These are phyloP conservation scores for Candida jianshihensis DNA, from an alignment of 805 yeast genomes.

Conservation along the genomic window DNA sequence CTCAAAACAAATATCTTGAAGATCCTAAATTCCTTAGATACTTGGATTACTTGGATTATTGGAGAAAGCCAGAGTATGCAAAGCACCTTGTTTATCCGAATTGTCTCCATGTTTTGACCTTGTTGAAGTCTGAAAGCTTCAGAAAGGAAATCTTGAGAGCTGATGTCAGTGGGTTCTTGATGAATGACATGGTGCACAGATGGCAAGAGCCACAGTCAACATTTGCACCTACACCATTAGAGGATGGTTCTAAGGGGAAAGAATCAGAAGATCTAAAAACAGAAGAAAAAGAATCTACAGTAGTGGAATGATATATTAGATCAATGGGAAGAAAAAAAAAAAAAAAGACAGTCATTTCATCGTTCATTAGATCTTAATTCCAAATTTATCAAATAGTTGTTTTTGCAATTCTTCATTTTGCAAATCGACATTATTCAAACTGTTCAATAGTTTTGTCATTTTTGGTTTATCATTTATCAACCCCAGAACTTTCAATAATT, in stretches of 20 bases:
- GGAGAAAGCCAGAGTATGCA: conserved; percentile 70
- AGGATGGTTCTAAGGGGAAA: conserved; percentile 1
- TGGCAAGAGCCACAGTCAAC: conserved; percentile 36
- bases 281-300: conserved; percentile 2
- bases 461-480: conserved; percentile 16
- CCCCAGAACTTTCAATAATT: conserved; percentile 24
- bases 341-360: background rate
- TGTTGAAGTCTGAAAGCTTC: conserved; percentile 42
- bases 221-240: conserved; percentile 21
- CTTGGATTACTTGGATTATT: conserved; percentile 75
- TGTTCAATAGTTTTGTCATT: conserved; percentile 15
- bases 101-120: conserved; percentile 66
- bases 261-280: background rate
- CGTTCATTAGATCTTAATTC: conserved; percentile 3
- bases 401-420: conserved; percentile 12
- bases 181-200: conserved; percentile 71
- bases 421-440: conserved; percentile 16
- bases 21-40: conserved; percentile 69
- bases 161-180: conserved; percentile 49
- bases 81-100: conserved; percentile 77
- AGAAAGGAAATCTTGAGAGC: conserved; percentile 49
- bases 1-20: conserved; percentile 73
- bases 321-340: background rate
- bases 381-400: conserved; percentile 15
- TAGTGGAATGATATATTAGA: background rate